Evolutionary conservation across 2,329 filamentous ascomycete genomes (phyloP), one percentile per base, ranked within the genome.

Genomic region (Alternaria postmessia): DNA sequence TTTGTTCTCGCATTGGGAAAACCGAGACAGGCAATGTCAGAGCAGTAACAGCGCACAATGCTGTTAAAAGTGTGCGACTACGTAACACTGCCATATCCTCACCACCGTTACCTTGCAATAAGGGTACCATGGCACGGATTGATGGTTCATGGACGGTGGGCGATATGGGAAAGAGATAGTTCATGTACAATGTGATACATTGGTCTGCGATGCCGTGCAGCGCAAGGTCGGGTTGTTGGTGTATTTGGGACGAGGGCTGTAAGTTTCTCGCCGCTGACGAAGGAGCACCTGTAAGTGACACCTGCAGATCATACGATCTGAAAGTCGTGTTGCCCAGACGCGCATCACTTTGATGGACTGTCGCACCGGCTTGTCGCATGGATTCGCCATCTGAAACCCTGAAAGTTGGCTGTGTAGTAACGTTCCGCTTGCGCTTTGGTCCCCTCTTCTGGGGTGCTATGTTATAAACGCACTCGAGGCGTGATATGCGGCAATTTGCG

Each of bases 391-490:
- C 44, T 34, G 28, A 34, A 48, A 48, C 20, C n/a, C 44, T 20
- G 44, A 48, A 48, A 18, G 44, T 34, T 18, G 44, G 44, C 28
- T 48, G 44, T 28, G 44, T 48, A 6, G 44, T 48, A 14, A 20
- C 18, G 18, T 48, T 32, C 20, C 44, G 44, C 28, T 48, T 48
- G 18, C 44, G 44, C 12, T 48, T 48, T 5, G 44, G 44, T n/a
- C 44, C 44, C 34, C 44, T 48, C 28, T 48, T 48, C 44, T 48
- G 44, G 16, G 44, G 44, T 22, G 28, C n/a, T 48, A 48, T 48
- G 3, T 30, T 48, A 18, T 48, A 48, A 2, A 48, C 44, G 28
- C 44, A 48, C 18, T 48, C n/a, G 7, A 48, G 20, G 18, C 44
- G 44, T 5, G 44, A 48, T 28, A 48, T 48, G 3, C 30, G 44